Percentiles rank a stretch among this genome's conserved stretches.
phyloP scores from a whole-genome alignment of 495 filamentous ascomycete species.

The Penicillium roqueforti region DNA sequence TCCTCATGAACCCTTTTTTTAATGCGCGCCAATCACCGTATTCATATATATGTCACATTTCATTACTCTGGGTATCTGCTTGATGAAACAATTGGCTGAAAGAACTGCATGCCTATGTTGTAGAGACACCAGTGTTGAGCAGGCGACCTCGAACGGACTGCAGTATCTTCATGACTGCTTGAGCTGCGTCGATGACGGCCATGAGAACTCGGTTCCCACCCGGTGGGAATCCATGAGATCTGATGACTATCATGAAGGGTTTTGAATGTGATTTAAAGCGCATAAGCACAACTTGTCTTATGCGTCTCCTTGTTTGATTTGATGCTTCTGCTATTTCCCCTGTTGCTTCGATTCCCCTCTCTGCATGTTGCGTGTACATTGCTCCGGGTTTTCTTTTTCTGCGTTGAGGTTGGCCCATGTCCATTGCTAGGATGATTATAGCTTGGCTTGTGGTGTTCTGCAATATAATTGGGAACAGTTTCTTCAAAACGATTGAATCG shows the following conservation, averaged over 20 bases:
- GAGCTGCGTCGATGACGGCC: background rate
- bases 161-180: constrained; percentile 18
- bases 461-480: constrained; percentile 2
- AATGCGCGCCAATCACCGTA: background rate
- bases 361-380: constrained; percentile 28
- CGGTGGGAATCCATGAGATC: constrained; percentile 2
- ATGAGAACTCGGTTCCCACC: constrained; percentile 1
- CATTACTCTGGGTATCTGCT: constrained; percentile 11
- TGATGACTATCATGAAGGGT: constrained; percentile 22
- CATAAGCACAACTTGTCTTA: constrained; percentile 15
- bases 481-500: background rate
- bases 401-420: constrained; percentile 13
- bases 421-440: constrained; percentile 13
- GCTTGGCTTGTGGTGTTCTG: constrained; percentile 8
- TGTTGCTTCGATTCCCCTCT: constrained; percentile 31
- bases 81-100: constrained; percentile 37
- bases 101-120: constrained; percentile 38
- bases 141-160: constrained; percentile 4
- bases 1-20: constrained; percentile 27
- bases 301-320: constrained; percentile 12
- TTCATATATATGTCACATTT: constrained; percentile 4
- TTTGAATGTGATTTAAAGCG: constrained; percentile 18
- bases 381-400: constrained; percentile 11
- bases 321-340: constrained; percentile 12
- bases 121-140: constrained; percentile 3